A percentile compares a stretch with the other conserved stretches of the same genome.
These are phyloP conservation scores for Colletotrichum trifolii DNA, from an alignment of 2,329 filamentous ascomycete genomes.

Conservation along the genomic window DNA sequence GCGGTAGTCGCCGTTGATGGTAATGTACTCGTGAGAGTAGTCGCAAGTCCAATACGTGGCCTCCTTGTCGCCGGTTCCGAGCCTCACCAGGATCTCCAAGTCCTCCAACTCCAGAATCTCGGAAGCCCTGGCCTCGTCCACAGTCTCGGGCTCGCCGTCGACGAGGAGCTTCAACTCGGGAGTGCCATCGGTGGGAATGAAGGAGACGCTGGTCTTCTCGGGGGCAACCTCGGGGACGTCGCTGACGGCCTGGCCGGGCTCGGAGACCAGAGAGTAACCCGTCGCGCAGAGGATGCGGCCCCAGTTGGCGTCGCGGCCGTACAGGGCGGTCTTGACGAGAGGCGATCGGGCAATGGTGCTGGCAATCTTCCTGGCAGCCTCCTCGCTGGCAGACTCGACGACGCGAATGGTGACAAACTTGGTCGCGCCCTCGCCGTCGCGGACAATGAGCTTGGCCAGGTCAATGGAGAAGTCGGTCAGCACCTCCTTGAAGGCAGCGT, in stretches of 20 bases:
- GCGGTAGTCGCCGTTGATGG: slow-evolving; percentile 76
- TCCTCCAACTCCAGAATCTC: slow-evolving; percentile 84
- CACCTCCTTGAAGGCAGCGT: slow-evolving; percentile 74
- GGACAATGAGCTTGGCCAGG: slow-evolving; percentile 91
- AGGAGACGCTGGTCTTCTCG: slow-evolving; percentile 80
- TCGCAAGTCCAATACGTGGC: slow-evolving; percentile 88
- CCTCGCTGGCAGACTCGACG: slow-evolving; percentile 74
- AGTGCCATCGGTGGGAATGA: slow-evolving; percentile 81
- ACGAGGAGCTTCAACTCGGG: slow-evolving; percentile 81
- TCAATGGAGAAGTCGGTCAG: slow-evolving; percentile 84
- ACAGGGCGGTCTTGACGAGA: slow-evolving; percentile 96
- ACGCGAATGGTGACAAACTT: slow-evolving; percentile 97
- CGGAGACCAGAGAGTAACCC: slow-evolving; percentile 78
- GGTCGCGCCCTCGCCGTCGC: slow-evolving; percentile 96
- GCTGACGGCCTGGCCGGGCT: slow-evolving; percentile 65
- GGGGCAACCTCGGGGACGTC: slow-evolving; percentile 74
- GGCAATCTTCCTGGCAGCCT: slow-evolving; percentile 81
- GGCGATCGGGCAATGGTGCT: slow-evolving; percentile 90
- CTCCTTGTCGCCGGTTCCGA: slow-evolving; percentile 76
- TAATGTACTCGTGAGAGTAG: slow-evolving; percentile 83
- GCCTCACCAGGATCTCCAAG: slow-evolving; percentile 78
- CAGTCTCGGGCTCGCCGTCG: slow-evolving; percentile 81
- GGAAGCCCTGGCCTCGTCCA: slow-evolving; percentile 80
- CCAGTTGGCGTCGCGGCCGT: slow-evolving; percentile 98
- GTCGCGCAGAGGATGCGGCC: slow-evolving; percentile 95